phyloP scores from a whole-genome alignment of 208 protist species.

The Trypanosoma cruzi region DNA sequence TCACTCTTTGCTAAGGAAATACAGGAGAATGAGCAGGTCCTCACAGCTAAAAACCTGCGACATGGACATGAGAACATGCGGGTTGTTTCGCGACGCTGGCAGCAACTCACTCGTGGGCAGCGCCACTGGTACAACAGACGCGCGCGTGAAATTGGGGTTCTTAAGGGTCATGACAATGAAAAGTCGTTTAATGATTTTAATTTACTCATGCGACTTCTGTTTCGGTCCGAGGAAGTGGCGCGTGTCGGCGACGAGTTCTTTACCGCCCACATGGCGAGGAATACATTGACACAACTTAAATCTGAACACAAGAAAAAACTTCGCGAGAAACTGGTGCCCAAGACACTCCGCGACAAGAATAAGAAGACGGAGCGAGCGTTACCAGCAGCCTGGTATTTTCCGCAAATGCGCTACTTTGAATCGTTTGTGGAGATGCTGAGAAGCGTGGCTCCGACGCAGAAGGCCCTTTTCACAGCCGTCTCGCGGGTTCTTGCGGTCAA shows the following conservation, averaged over 20 bases:
- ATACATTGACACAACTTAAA: constrained; percentile 52
- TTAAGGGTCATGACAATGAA: constrained; percentile 28
- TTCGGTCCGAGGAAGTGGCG: constrained; percentile 36
- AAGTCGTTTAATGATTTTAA: constrained; percentile 73
- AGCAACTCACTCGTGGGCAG: constrained; percentile 22
- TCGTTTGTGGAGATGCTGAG: constrained; percentile 87
- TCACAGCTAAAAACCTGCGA: constrained; percentile 36
- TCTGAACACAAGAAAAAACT: constrained; percentile 31
- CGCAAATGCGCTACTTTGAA: constrained; percentile 69
- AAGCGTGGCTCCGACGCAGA: constrained; percentile 61
- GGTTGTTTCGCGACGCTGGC: constrained; percentile 49
- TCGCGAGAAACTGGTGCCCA: constrained; percentile 28
- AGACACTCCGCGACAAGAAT: constrained; percentile 7
- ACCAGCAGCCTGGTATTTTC: constrained; percentile 31
- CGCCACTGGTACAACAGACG: constrained; percentile 46
- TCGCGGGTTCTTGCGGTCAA: constrained; percentile 34
- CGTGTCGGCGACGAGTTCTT: constrained; percentile 50
- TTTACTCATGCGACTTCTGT: constrained; percentile 62
- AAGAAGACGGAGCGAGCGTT: constrained; percentile 6
- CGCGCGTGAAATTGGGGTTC: constrained; percentile 33
- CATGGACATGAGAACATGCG: constrained; percentile 43
- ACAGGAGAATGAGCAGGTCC: constrained; percentile 34
- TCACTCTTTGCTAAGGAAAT: constrained; percentile 51
- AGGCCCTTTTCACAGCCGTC: constrained; percentile 43
- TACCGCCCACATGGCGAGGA: constrained; percentile 44